Percentiles rank a stretch among this genome's conserved stretches.
phyloP scores from a whole-genome alignment of 2,329 filamentous ascomycete species.

The Beauveria brongniartii region DNA sequence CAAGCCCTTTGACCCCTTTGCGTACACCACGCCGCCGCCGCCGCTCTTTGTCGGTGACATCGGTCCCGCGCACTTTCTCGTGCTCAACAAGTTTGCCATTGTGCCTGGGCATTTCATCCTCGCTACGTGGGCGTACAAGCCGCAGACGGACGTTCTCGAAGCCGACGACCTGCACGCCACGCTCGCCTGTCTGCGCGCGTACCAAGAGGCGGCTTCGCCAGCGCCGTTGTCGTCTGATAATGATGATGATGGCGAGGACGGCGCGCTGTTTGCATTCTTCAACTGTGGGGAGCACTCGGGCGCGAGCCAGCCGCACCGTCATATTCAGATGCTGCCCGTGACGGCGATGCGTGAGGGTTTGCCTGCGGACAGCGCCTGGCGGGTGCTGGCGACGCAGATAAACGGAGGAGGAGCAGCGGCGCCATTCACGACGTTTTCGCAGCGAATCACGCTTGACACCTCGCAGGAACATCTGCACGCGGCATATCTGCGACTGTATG shows the following conservation, averaged over 20 bases:
- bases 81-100: constrained; percentile 69
- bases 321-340: constrained; percentile 63
- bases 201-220: constrained; percentile 22
- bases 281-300: constrained; percentile 63
- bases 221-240: not conserved
- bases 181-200: constrained; percentile 53
- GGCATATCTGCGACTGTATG: constrained; percentile 41
- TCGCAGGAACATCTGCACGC: constrained; percentile 28
- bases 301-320: constrained; percentile 63
- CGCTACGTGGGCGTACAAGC: constrained; percentile 53
- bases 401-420: constrained; percentile 15
- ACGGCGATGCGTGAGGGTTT: constrained; percentile 52
- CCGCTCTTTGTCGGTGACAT: constrained; percentile 46
- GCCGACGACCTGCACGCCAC: constrained; percentile 51
- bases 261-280: constrained; percentile 55
- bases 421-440: constrained; percentile 39
- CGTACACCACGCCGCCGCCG: constrained; percentile 40
- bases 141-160: constrained; percentile 58
- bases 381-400: constrained; percentile 37
- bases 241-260: constrained; percentile 16
- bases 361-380: constrained; percentile 31
- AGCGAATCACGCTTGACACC: constrained; percentile 27
- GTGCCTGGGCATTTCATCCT: constrained; percentile 66
- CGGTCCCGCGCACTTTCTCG: constrained; percentile 49
- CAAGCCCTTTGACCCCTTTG: constrained; percentile 55